Evolutionary conservation across 2,329 filamentous ascomycete genomes (phyloP).

Genomic region (Clonostachys rhizophaga): DNA sequence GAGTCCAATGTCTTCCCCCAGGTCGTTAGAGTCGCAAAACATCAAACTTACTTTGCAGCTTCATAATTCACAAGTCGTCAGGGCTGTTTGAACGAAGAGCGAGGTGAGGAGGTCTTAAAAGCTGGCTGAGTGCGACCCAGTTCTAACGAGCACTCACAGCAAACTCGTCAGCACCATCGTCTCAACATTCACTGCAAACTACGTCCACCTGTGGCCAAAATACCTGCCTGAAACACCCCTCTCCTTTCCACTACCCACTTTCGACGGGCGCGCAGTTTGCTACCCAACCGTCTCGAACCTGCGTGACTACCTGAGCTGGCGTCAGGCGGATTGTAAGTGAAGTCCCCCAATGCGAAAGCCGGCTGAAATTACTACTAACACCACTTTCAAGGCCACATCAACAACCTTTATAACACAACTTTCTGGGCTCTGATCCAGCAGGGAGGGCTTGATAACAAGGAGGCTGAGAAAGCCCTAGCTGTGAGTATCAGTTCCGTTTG

Average conservation of each 20-base stretch:
- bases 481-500: conserved; percentile 34
- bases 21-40: background rate
- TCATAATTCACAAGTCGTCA: conserved; percentile 81
- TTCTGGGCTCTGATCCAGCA: conserved; percentile 86
- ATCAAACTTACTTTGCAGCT: conserved; percentile 46
- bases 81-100: conserved; percentile 80
- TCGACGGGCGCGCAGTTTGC: conserved; percentile 86
- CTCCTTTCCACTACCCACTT: conserved; percentile 74
- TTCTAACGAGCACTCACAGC: conserved; percentile 33
- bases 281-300: conserved; percentile 82
- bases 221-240: conserved; percentile 71
- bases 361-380: background rate
- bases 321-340: conserved; percentile 84
- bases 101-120: conserved; percentile 46
- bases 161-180: conserved; percentile 90
- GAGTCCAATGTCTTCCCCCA: background rate
- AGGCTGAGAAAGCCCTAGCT: conserved; percentile 77
- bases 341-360: too few species aligned
- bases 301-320: conserved; percentile 94
- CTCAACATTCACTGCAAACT: conserved; percentile 90
- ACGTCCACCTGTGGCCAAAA: conserved; percentile 73
- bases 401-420: conserved; percentile 96
- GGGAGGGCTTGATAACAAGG: conserved; percentile 69
- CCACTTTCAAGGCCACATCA: conserved; percentile 73
- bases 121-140: background rate